These are phyloP conservation scores for Mycena floridula DNA, from an alignment of 768 basidiomycete species.

Conservation along the genomic window DNA sequence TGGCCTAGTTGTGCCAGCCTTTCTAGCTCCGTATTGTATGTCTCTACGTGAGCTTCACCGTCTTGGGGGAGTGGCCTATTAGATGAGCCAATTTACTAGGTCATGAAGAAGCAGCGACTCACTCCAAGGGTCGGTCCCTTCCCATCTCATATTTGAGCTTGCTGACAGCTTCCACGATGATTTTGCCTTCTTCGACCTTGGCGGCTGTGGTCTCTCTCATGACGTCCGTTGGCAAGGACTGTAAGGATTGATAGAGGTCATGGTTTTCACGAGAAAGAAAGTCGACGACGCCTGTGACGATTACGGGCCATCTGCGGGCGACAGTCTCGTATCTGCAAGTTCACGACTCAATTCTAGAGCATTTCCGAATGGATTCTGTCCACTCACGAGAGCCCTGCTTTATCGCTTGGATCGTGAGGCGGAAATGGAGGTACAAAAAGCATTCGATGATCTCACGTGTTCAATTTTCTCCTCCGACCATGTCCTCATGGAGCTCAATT, in stretches of 20 bases:
- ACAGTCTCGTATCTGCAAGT: conserved; percentile 76
- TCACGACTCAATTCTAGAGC: too few species aligned
- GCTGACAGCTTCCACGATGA: conserved; percentile 66
- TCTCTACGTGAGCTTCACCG: conserved; percentile 57
- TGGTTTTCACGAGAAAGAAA: conserved; percentile 68
- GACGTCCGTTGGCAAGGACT: conserved; percentile 11
- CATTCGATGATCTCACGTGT: too few species aligned
- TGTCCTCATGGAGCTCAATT: too few species aligned
- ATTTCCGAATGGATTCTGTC: too few species aligned
- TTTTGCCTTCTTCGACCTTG: conserved; percentile 69
- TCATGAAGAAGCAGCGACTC: conserved; percentile 15
- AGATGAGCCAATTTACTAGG: conserved; percentile 1
- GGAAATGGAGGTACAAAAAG: too few species aligned
- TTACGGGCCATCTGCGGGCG: conserved; percentile 74
- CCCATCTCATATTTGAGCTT: conserved; percentile 88
- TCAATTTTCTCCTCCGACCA: too few species aligned
- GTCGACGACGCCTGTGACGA: conserved; percentile 78
- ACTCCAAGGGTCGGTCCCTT: conserved; percentile 67
- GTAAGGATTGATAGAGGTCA: conserved; percentile 31
- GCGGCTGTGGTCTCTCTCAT: conserved; percentile 22
- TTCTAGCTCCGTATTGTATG: conserved; percentile 75
- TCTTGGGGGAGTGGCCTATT: conserved; percentile 67
- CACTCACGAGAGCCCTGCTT: too few species aligned
- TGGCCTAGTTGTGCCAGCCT: conserved; percentile 36
- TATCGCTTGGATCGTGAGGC: too few species aligned